Base-by-base conservation (phyloP, 108 stramenopile genomes). In the Hondaea fermentalgiana region DNA sequence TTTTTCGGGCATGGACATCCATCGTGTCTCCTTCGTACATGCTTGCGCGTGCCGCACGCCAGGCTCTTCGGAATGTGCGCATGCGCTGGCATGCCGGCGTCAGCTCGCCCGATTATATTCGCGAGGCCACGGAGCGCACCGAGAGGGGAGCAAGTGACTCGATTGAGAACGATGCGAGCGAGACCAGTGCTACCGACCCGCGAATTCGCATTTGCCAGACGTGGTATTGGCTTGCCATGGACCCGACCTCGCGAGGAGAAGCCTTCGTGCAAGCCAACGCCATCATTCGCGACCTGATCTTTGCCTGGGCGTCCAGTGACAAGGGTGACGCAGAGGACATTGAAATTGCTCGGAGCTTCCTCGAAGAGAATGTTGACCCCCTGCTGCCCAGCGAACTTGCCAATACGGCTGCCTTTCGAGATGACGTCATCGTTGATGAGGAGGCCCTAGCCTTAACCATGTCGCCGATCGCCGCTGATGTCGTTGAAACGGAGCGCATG, bases 211-310 rank as follows among this genome's bases (percentile, higher is more conserved):
- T 83, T 6, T 23, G 45, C 28, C n/a, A 53, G 12, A 35, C 23
- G 10, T 83, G 76, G 76, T 12, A 23, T 17, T 83, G 76, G 76
- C 76, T 83, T 35, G 76, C 45, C n/a, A 83, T 53, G 49, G 3
- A 12, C 76, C 76, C 49, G n/a, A 53, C 6, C 17, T 53, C 23
- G 16, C 45, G 76, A 12, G 17, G 6, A 10, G 76, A 83, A 23
- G 51, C 49, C 76, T 53, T 83, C 3, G 76, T 83, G n/a, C 76
- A 83, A 23, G 76, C 49, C 76, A 83, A 83, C 49, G 76, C 76
- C 45, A 53, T 83, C 28, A 53, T 83, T 0, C 45, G 76, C 49
- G 76, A 83, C 25, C 23, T 83, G 12, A 0, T 83, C 51, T 83
- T 69, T 69, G 3, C 64, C 35, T 69, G 64, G 64, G 64, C 64